Evolutionary conservation across 129 eudicot genomes (phyloP).

Genomic region (Gnaphalium uliginosum): DNA sequence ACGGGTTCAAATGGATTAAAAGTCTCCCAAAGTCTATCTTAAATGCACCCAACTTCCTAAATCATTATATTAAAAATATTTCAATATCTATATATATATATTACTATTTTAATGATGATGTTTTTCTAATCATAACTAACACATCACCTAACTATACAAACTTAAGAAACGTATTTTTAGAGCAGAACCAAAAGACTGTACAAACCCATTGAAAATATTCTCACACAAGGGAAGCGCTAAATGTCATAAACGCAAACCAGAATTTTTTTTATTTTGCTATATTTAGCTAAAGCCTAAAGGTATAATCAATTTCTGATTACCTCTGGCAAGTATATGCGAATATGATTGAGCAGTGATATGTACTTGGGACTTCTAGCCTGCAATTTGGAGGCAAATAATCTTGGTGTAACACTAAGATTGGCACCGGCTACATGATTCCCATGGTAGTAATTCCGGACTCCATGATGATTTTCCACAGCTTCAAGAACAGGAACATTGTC

Average conservation of each 20-base stretch:
- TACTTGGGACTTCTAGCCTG: conserved; percentile 97
- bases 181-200: neutral
- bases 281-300: too few species aligned
- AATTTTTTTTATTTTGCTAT: neutral
- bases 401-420: conserved; percentile 75
- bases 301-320: conserved; percentile 28
- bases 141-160: neutral
- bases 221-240: neutral
- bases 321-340: conserved; percentile 97
- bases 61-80: neutral
- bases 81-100: neutral
- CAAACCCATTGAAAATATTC: neutral
- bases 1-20: neutral
- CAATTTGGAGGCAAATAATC: conserved; percentile 79
- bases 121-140: neutral
- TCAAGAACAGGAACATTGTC: conserved; percentile 97
- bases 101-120: neutral
- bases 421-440: conserved; percentile 83
- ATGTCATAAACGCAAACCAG: neutral
- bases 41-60: neutral
- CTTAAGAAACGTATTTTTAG: neutral
- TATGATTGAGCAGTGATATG: conserved; percentile 92
- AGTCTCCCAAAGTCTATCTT: neutral
- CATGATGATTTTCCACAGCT: conserved; percentile 81
- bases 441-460: conserved; percentile 74